Evolutionary conservation across 2,329 filamentous ascomycete species (phyloP).

Genomic region (Aureobasidium lini): DNA sequence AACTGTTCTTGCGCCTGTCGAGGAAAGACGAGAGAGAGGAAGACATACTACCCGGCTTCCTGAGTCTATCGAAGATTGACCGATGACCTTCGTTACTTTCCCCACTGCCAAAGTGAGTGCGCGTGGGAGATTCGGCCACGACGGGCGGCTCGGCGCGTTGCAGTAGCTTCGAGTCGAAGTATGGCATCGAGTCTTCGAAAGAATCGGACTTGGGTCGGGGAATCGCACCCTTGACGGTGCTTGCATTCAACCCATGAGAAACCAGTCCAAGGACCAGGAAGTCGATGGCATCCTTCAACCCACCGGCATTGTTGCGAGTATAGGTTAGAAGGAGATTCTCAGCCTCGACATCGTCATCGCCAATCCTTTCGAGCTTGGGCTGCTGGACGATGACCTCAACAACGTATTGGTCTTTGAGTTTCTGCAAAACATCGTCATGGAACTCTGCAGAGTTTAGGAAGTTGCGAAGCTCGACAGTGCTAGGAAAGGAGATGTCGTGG

Average conservation of each 20-base stretch:
- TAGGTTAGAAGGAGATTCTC: constrained; percentile 52
- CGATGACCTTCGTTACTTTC: constrained; percentile 60
- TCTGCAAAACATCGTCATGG: constrained; percentile 67
- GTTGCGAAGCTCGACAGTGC: constrained; percentile 65
- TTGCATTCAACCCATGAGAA: constrained; percentile 79
- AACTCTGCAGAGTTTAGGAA: constrained; percentile 80
- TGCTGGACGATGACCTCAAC: constrained; percentile 71
- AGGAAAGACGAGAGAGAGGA: constrained; percentile 86
- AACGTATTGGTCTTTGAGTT: constrained; percentile 85
- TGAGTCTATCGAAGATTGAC: constrained; percentile 82
- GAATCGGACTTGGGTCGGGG: constrained; percentile 98
- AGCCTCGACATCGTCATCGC: constrained; percentile 34
- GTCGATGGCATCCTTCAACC: constrained; percentile 90
- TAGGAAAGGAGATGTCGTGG: constrained; percentile 80
- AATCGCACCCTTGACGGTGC: constrained; percentile 85
- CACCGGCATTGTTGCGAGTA: constrained; percentile 94
- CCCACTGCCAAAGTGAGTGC: constrained; percentile 74
- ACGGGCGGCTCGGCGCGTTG: constrained; percentile 78
- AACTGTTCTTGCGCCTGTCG: constrained; percentile 89
- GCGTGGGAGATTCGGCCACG: constrained; percentile 80
- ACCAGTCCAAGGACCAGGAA: constrained; percentile 82
- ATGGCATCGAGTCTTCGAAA: constrained; percentile 93
- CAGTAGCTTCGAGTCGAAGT: constrained; percentile 93
- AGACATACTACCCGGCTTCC: constrained; percentile 90
- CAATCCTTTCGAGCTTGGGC: constrained; percentile 33